These are phyloP conservation scores for Fusarium sacchari DNA, from an alignment of 2,329 filamentous ascomycete species.

Conservation along the genomic window DNA sequence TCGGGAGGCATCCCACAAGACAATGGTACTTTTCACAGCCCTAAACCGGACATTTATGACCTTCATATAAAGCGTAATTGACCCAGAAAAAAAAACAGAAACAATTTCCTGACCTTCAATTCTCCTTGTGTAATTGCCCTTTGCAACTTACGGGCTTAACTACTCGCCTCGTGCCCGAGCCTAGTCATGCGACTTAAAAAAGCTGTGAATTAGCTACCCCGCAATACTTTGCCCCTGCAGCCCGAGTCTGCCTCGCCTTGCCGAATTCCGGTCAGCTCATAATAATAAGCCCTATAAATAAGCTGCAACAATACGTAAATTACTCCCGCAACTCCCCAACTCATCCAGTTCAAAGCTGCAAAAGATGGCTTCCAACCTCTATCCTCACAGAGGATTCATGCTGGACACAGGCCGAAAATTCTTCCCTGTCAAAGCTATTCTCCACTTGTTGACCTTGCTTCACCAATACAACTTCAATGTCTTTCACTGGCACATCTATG, in stretches of 20 bases:
- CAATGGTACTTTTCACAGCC: not conserved
- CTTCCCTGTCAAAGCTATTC: conserved; percentile 8
- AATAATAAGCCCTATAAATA: not conserved
- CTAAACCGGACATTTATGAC: not conserved
- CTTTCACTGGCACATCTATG: conserved; percentile 23
- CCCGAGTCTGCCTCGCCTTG: not conserved
- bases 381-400: conserved; percentile 13
- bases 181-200: not conserved
- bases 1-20: not conserved
- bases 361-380: not conserved
- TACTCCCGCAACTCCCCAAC: not conserved
- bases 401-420: conserved; percentile 15
- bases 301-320: not conserved
- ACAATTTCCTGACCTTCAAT: not conserved
- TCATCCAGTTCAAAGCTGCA: rapidly evolving
- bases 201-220: not conserved
- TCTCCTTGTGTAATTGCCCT: rapidly evolving
- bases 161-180: rapidly evolving
- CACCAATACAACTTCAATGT: conserved; percentile 19
- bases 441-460: not conserved
- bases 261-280: not conserved
- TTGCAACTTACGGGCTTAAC: not conserved
- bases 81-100: rapidly evolving
- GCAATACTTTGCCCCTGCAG: not conserved
- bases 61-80: rapidly evolving